phyloP scores from a whole-genome alignment of 176 grass and related monocot genomes.

The Thinopyrum elongatum region DNA sequence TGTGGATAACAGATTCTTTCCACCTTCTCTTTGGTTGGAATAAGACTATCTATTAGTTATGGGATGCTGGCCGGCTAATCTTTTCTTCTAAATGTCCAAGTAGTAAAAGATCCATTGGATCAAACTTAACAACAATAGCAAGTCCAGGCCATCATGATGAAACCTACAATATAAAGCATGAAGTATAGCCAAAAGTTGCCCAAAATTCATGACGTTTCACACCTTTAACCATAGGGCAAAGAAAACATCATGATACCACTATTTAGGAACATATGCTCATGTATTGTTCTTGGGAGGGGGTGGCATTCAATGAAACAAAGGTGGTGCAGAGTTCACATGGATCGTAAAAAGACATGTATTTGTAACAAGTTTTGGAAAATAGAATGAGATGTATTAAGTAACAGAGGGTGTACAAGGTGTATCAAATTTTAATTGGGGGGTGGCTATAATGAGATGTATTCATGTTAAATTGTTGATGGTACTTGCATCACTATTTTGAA shows the following conservation, averaged over 20 bases:
- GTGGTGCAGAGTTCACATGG: too few relatives aligned
- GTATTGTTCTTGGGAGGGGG: too few relatives aligned
- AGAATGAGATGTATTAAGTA: too few relatives aligned
- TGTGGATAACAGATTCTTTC: conserved; percentile 82
- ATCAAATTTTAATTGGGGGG: too few relatives aligned
- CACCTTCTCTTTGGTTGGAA: conserved; percentile 57
- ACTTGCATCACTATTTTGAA: conserved; percentile 85
- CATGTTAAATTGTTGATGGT: neutral
- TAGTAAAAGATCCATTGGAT: conserved; percentile 62
- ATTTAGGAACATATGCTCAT: too few relatives aligned
- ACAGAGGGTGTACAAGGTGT: too few relatives aligned
- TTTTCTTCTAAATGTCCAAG: conserved; percentile 72
- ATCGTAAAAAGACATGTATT: too few relatives aligned
- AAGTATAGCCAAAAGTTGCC: too few relatives aligned
- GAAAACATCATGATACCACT: neutral
- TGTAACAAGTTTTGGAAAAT: too few relatives aligned
- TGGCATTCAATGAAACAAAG: neutral
- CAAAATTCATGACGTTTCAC: neutral
- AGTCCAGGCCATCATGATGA: conserved; percentile 61
- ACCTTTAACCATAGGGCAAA: neutral
- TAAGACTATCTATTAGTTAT: conserved; percentile 78
- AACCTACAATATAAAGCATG: conserved; percentile 47
- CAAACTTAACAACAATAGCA: conserved; percentile 75
- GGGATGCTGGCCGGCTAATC: conserved; percentile 34
- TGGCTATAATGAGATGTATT: neutral